Base-by-base conservation (phyloP, 306 rosid species). In the Vigna unguiculata region DNA sequence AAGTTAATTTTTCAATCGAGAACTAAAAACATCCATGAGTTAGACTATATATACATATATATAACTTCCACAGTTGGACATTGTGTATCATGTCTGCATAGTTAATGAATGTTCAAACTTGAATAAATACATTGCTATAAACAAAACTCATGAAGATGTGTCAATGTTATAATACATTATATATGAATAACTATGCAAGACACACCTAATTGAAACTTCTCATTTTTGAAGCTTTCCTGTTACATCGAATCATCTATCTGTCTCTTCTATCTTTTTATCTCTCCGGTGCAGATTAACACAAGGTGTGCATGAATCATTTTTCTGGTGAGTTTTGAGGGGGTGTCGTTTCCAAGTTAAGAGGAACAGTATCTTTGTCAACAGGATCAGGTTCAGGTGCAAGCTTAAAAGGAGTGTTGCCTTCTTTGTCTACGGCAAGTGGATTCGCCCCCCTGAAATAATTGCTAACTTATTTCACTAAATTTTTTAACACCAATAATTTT, bases 361-460 rank as follows among this genome's bases (percentile, higher is more conserved):
- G 19, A 22, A 77, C 67, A 64, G 85, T 46, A 25, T 84, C 93
- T 2, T 72, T 79, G 80, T 79, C 78, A 28, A 52, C 40, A 59
- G 69, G 74, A 45, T 60, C 38, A 5, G 89, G 74, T 85, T 79
- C 86, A 15, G 84, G 43, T 53, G 84, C 86, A 62, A 86, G 83
- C 76, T 66, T 82, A 34, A 76, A 69, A 53, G 94, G 86, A 34
- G 87, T 88, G 52, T 85, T 89, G 48, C 91, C 93, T 69, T 86
- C 88, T 49, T 51, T 68, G 52, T 89, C 93, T 15, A 13, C 24
- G 4, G 88, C 81, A 53, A 52, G 59, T 63, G 85, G 80, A 82
- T 86, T 82, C 19, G 90, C 93, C 24, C 97, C 94, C 81, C 97
- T 91, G 88, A 72, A 83, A 80, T 72, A 65, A 70, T 25, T n/a